Conservation (phyloP, 140 eudicot species). For the Bidens hawaiensis region DNA sequence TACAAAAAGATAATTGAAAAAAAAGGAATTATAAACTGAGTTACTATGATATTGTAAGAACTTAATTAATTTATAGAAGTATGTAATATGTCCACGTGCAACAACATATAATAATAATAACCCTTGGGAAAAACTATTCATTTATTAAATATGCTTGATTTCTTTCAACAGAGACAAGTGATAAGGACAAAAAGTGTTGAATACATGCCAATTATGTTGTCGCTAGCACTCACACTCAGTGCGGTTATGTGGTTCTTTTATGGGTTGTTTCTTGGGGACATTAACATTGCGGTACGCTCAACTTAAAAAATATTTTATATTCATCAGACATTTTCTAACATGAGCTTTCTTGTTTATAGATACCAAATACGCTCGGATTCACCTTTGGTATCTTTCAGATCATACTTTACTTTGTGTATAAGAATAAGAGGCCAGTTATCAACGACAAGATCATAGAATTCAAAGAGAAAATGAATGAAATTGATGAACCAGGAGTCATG, state of each 20-base stretch:
- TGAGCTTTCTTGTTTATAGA: conserved; percentile 25
- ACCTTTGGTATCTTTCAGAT: conserved; percentile 60
- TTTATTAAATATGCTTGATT: background rate
- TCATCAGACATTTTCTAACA: background rate
- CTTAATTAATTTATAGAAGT: background rate
- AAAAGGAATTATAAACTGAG: background rate
- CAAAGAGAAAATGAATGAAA: conserved; percentile 24
- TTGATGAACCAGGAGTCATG: conserved; percentile 28
- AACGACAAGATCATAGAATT: conserved; percentile 31
- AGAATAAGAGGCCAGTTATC: conserved; percentile 31
- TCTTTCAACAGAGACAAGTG: conserved; percentile 53
- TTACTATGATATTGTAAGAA: background rate
- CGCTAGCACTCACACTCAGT: conserved; percentile 50
- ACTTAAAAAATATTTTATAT: background rate
- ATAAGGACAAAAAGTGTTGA: conserved; percentile 72
- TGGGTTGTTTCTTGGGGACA: conserved; percentile 56
- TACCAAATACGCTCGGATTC: conserved; percentile 72
- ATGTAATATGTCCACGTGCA: background rate
- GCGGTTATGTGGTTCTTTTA: conserved; percentile 87
- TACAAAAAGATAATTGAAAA: background rate
- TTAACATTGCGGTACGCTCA: conserved; percentile 48
- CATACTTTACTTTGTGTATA: conserved; percentile 50
- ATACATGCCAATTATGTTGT: conserved; percentile 62
- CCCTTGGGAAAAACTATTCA: background rate
- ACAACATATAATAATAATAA: too few relatives aligned